Evolutionary conservation across 495 filamentous ascomycete genomes (phyloP).

Genomic region (Podospora comata): DNA sequence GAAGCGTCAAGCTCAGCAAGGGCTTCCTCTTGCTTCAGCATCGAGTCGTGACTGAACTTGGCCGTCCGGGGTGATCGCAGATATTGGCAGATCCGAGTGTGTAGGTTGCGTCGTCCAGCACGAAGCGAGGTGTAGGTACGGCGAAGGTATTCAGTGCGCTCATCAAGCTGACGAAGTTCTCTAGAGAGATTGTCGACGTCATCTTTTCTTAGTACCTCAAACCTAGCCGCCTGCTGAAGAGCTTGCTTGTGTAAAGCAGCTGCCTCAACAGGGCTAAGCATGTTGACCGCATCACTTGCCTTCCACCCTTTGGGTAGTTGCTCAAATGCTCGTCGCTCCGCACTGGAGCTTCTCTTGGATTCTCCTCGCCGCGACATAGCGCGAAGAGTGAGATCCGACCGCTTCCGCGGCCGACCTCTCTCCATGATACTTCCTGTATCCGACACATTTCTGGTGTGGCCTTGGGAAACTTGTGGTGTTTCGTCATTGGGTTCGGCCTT

Average conservation of each 20-base stretch:
- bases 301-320: constrained; percentile 57
- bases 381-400: constrained; percentile 34
- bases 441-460: constrained; percentile 50
- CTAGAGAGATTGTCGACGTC: constrained; percentile 64
- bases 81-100: constrained; percentile 65
- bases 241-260: constrained; percentile 59
- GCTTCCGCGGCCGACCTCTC: constrained; percentile 55
- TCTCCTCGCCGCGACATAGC: constrained; percentile 29
- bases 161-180: constrained; percentile 67
- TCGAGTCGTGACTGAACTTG: constrained; percentile 62
- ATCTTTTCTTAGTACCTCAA: constrained; percentile 63
- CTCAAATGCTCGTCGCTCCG: constrained; percentile 52
- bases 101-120: constrained; percentile 63
- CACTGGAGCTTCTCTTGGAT: constrained; percentile 41
- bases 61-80: constrained; percentile 59
- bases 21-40: constrained; percentile 73
- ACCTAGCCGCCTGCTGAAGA: constrained; percentile 58
- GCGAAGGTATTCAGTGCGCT: constrained; percentile 67
- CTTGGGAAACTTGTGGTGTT: constrained; percentile 25
- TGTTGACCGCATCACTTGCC: constrained; percentile 47
- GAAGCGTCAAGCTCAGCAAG: constrained; percentile 66
- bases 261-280: constrained; percentile 51
- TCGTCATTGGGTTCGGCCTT: constrained; percentile 36
- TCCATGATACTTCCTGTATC: constrained; percentile 60
- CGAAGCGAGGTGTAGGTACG: constrained; percentile 66